A percentile compares a stretch with the other conserved stretches of the same genome.
phyloP scores from a whole-genome alignment of 2,329 filamentous ascomycete genomes.

The Paecilomyces formosus region DNA sequence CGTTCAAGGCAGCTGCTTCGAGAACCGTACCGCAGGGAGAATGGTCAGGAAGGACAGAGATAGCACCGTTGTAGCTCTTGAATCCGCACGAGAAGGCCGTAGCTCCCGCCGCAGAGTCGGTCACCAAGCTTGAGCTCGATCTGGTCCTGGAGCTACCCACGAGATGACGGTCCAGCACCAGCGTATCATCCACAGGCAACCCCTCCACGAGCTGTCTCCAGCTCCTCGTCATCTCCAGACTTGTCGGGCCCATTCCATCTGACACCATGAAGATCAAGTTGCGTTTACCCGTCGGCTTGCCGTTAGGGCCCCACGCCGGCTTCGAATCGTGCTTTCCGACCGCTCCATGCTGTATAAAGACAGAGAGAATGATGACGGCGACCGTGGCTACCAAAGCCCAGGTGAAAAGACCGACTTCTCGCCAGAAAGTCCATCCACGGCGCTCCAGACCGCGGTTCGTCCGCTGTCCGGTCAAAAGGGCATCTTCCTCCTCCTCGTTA shows the following conservation, averaged over 20 bases:
- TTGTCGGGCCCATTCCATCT: constrained; percentile 95
- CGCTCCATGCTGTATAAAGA: constrained; percentile 65
- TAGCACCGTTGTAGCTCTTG: constrained; percentile 97
- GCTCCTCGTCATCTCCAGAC: constrained; percentile 75
- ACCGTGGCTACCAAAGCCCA: constrained; percentile 80
- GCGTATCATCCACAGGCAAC: constrained; percentile 65
- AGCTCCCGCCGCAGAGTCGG: constrained; percentile 92
- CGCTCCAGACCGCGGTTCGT: constrained; percentile 19
- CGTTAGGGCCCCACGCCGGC: constrained; percentile 28
- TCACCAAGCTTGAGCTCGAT: constrained; percentile 77
- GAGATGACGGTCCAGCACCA: constrained; percentile 78
- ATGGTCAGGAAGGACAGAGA: constrained; percentile 77
- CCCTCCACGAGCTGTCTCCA: constrained; percentile 72
- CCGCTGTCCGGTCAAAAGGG: constrained; percentile 52
- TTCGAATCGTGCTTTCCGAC: constrained; percentile 27
- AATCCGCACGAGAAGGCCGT: constrained; percentile 88
- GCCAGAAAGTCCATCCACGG: constrained; percentile 52
- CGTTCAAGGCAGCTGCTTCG: constrained; percentile 85
- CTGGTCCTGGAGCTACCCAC: constrained; percentile 86
- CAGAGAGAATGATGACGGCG: constrained; percentile 69
- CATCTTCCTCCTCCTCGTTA: constrained; percentile 55
- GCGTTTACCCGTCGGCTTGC: constrained; percentile 59
- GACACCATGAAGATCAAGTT: constrained; percentile 99
- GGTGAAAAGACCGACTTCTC: constrained; percentile 67
- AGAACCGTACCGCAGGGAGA: constrained; percentile 85